A percentile compares a stretch with the other conserved stretches of the same genome.
These are phyloP conservation scores for Trichaptum fuscoviolaceum DNA, from an alignment of 768 basidiomycete species.

Conservation along the genomic window DNA sequence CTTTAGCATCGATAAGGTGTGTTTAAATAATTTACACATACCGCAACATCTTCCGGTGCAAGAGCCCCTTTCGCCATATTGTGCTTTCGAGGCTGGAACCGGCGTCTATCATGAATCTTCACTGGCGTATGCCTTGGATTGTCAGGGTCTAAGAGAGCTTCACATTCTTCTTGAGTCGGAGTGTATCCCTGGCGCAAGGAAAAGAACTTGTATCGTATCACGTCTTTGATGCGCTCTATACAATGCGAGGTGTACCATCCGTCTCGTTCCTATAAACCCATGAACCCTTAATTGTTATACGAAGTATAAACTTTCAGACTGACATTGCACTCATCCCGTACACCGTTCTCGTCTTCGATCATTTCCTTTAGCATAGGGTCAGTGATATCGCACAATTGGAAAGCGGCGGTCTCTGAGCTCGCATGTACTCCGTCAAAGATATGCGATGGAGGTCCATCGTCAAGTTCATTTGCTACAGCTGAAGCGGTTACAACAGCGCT, in stretches of 20 bases:
- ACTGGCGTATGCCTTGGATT: conserved; percentile 24
- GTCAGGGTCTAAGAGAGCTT: conserved; percentile 46
- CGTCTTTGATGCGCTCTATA: conserved; percentile 77
- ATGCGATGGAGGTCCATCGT: conserved; percentile 37
- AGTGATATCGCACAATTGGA: conserved; percentile 88
- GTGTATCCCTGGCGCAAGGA: conserved; percentile 66
- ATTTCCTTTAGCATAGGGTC: conserved; percentile 81
- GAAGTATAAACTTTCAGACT: conserved; percentile 24
- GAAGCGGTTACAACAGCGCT: conserved; percentile 10
- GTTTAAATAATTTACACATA: conserved; percentile 29
- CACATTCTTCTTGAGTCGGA: conserved; percentile 70
- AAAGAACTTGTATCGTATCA: conserved; percentile 84
- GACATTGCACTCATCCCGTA: conserved; percentile 73
- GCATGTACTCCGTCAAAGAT: conserved; percentile 83
- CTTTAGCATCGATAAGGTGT: conserved; percentile 3
- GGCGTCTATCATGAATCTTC: conserved; percentile 45
- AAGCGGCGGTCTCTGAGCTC: conserved; percentile 84
- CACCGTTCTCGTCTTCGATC: conserved; percentile 67
- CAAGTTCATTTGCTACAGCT: background rate
- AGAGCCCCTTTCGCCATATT: conserved; percentile 88
- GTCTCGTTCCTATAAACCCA: conserved; percentile 56
- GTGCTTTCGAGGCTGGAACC: conserved; percentile 55
- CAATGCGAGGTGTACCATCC: conserved; percentile 83
- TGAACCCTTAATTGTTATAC: conserved; percentile 4
- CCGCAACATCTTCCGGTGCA: conserved; percentile 78